Conservation (phyloP, 208 protist genomes). For the Giardia duodenalis region DNA sequence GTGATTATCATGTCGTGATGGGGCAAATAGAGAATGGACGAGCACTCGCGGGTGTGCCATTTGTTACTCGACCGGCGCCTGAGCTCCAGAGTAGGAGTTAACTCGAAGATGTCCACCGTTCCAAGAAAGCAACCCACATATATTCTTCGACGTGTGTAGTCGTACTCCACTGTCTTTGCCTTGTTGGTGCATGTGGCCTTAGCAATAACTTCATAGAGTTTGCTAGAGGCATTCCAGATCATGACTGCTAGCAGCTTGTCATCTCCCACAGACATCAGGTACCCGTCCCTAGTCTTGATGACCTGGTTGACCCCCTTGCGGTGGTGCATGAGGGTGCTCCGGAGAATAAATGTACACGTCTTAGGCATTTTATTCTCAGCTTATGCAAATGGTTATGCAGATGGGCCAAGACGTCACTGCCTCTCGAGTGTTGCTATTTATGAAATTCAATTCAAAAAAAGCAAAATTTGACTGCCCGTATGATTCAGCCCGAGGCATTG, state of each 20-base stretch:
- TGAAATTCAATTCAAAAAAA: too few species aligned
- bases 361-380: too few species aligned
- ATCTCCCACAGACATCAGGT: not conserved
- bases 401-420: too few species aligned
- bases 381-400: too few species aligned
- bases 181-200: not conserved
- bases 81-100: not conserved
- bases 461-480: constrained; percentile 6
- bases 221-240: not conserved
- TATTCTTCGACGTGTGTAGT: not conserved
- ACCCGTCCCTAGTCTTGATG: not conserved
- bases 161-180: not conserved
- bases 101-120: not conserved
- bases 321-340: too few species aligned
- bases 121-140: not conserved
- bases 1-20: not conserved
- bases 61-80: not conserved
- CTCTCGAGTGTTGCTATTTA: too few species aligned
- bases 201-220: not conserved
- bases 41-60: not conserved
- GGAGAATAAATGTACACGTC: too few species aligned
- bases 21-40: not conserved
- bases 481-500: not conserved
- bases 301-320: not conserved
- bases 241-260: not conserved